phyloP scores from a whole-genome alignment of 805 yeast genomes.

The Candida coquimbonensis region DNA sequence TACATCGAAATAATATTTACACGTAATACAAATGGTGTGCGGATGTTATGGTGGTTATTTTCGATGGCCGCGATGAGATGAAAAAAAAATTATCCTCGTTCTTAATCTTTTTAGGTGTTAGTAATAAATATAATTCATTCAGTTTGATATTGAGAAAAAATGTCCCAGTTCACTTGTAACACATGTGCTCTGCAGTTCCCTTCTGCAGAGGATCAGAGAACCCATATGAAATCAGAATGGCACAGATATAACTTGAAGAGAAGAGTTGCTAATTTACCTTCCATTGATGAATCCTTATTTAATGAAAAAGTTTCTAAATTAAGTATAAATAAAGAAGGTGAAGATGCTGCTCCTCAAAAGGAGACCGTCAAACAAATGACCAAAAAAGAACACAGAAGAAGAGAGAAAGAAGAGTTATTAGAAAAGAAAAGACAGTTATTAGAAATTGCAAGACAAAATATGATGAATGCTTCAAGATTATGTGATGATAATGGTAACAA shows the following conservation, averaged over 20 bases:
- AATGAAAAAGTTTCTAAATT: conserved; percentile 54
- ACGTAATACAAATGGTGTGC: conserved; percentile 4
- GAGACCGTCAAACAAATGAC: conserved; percentile 27
- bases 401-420: conserved; percentile 34
- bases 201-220: conserved; percentile 69
- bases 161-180: conserved; percentile 59
- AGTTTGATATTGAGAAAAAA: background rate
- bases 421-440: conserved; percentile 35
- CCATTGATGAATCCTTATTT: conserved; percentile 59
- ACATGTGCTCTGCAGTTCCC: conserved; percentile 80
- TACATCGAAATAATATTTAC: background rate
- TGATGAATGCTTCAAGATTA: conserved; percentile 23
- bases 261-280: conserved; percentile 81
- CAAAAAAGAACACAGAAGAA: conserved; percentile 35
- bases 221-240: conserved; percentile 97
- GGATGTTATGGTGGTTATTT: conserved; percentile 1
- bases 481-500: conserved; percentile 6
- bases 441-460: conserved; percentile 33
- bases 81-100: background rate
- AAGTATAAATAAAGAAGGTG: conserved; percentile 14
- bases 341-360: conserved; percentile 15
- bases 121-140: background rate
- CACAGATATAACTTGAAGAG: conserved; percentile 94
- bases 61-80: conserved; percentile 6
- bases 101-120: background rate